phyloP scores from a whole-genome alignment of 2,329 filamentous ascomycete species.

The Colletotrichum sp. region DNA sequence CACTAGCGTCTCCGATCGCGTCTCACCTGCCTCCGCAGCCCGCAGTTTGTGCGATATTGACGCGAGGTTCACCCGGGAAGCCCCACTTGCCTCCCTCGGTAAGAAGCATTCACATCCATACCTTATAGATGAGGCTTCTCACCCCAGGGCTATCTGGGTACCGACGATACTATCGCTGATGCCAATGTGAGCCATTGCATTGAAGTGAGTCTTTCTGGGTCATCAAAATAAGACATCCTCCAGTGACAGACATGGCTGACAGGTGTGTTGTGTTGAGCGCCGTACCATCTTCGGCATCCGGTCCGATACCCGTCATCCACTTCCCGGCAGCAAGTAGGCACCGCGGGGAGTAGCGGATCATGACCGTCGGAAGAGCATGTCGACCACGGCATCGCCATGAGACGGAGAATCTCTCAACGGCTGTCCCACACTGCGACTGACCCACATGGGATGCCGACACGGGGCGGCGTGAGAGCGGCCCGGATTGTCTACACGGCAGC shows the following conservation, averaged over 20 bases:
- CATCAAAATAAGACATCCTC: neutral
- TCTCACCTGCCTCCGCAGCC: neutral
- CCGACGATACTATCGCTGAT: neutral
- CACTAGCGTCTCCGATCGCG: neutral
- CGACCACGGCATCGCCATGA: neutral
- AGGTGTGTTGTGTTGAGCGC: neutral
- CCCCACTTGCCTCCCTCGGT: neutral
- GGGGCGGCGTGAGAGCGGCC: neutral
- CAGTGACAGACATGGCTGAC: neutral
- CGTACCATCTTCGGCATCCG: neutral
- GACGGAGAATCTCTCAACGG: neutral
- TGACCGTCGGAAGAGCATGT: neutral
- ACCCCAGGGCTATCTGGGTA: neutral
- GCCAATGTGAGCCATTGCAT: neutral
- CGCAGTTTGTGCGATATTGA: neutral
- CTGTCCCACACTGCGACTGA: neutral
- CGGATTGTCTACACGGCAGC: neutral
- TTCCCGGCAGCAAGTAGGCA: neutral
- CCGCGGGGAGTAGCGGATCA: neutral
- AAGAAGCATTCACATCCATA: neutral
- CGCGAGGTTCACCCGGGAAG: neutral
- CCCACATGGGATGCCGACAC: neutral
- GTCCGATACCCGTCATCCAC: neutral
- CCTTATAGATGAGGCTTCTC: neutral
- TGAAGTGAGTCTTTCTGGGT: neutral